Conservation (phyloP, 176 grass and related monocot species). For the Puccinellia tenuiflora region DNA sequence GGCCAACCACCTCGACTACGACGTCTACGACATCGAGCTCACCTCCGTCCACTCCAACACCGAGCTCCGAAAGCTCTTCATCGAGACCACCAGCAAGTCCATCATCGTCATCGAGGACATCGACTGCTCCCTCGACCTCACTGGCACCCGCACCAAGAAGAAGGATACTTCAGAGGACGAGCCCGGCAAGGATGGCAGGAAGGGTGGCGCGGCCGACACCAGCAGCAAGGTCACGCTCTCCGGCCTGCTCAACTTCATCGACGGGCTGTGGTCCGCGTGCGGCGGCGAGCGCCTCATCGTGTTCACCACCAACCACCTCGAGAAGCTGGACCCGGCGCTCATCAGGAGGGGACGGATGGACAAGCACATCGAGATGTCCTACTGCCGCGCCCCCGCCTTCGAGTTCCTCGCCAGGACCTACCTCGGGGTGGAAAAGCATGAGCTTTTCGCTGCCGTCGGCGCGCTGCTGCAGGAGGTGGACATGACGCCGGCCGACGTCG, state of each 20-base stretch:
- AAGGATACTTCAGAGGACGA: neutral
- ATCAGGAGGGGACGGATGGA: slow-evolving; percentile 64
- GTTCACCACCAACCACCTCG: slow-evolving; percentile 60
- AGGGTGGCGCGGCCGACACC: neutral
- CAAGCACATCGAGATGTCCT: slow-evolving; percentile 81
- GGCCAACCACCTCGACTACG: slow-evolving; percentile 65
- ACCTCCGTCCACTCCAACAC: slow-evolving; percentile 26
- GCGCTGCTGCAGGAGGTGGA: slow-evolving; percentile 35
- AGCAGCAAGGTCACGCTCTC: slow-evolving; percentile 63
- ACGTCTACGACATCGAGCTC: slow-evolving; percentile 56
- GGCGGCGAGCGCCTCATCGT: slow-evolving; percentile 53
- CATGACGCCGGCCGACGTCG: slow-evolving; percentile 59
- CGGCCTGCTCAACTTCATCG: slow-evolving; percentile 68
- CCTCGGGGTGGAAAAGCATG: slow-evolving; percentile 18
- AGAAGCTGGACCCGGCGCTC: slow-evolving; percentile 53
- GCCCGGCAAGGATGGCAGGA: neutral
- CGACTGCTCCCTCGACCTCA: slow-evolving; percentile 69
- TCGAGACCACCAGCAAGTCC: slow-evolving; percentile 32
- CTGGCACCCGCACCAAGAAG: slow-evolving; percentile 24
- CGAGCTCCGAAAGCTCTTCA: slow-evolving; percentile 41
- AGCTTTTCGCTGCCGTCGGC: slow-evolving; percentile 7
- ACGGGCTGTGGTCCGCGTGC: slow-evolving; percentile 65
- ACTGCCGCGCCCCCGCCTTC: slow-evolving; percentile 50
- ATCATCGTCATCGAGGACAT: slow-evolving; percentile 86
- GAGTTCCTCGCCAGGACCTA: slow-evolving; percentile 55